These are phyloP conservation scores for Pestalotiopsis sp. DNA, from an alignment of 2,329 filamentous ascomycete genomes.

Conservation along the genomic window DNA sequence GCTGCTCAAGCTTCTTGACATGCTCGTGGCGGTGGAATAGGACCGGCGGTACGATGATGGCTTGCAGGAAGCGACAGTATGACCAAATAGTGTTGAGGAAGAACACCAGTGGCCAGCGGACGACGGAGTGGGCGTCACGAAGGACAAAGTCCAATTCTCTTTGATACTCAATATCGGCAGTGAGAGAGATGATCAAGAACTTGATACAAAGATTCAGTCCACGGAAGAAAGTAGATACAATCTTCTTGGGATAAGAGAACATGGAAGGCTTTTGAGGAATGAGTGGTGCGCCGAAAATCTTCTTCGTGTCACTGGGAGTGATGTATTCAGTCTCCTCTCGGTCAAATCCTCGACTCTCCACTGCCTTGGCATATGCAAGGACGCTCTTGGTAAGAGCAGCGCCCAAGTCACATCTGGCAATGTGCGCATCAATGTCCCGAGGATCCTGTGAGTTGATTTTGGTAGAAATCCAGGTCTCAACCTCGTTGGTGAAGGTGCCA, in stretches of 20 bases:
- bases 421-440: background rate
- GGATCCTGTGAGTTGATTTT: background rate
- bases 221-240: background rate
- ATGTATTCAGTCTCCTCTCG: background rate
- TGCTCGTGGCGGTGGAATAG: constrained; percentile 5
- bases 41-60: background rate
- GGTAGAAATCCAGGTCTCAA: background rate
- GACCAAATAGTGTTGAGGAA: constrained; percentile 9
- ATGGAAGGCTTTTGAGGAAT: background rate
- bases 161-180: constrained; percentile 5
- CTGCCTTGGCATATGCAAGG: background rate
- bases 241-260: background rate
- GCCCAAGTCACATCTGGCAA: constrained; percentile 3
- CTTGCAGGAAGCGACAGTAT: background rate
- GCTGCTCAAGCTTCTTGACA: background rate
- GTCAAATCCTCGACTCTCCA: background rate
- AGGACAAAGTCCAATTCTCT: constrained; percentile 5
- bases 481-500: background rate
- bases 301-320: background rate
- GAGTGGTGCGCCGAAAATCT: background rate
- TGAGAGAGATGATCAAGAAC: constrained; percentile 2
- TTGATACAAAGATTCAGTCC: constrained; percentile 1
- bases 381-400: background rate
- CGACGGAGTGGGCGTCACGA: background rate
- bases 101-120: constrained; percentile 1